Evolutionary conservation across 768 basidiomycete species (phyloP), one percentile per base, ranked within the genome.

Genomic region (Collybia mongolica): DNA sequence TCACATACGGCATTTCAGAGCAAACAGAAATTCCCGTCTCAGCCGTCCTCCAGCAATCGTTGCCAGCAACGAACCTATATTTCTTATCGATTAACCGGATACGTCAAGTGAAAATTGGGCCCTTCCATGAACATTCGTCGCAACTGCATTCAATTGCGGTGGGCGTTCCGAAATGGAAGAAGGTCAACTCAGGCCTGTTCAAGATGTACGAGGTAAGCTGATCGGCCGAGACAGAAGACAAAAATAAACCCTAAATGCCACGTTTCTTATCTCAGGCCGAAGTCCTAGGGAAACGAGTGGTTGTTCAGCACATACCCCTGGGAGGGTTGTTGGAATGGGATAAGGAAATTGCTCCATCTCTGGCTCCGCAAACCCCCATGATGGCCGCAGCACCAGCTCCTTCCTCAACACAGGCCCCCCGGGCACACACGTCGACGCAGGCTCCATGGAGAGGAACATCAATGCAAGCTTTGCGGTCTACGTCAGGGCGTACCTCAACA

Each of bases 251-350:
- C 11, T 32, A 14, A 32, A 32, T 32, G 14, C 11, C 32, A 32
- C 32, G 32, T 14, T 32, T 32, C 32, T 32, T 32, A 32, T 32
- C 36, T 46, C 46, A 91, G 82, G 93, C 85, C 6, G 96, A 99
- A 67, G 94, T 98, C 11, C 73, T 98, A 37, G 84, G 86, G 14
- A 98, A 98, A 68, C 80, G 90, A 14, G 95, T 98, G n/a, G 96
- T 98, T 4, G 92, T 98, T 3, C 95, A 98, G 65, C 94, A 97
- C 63, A 73, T 98, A 43, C 88, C 89, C 6, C 76, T 97, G 19
- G 94, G 93, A 17, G 89, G 91, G 0, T 59, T 93, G 20, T 69
- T 95, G 48, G 80, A 83, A 60, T 92, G 90, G 90, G 74, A 68
- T 42, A 26, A 39, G 32, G 32, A 32, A 5, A 6, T 9, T 32